These are phyloP conservation scores for Arabidopsis suecica DNA, from an alignment of 345 rosid species.

Conservation along the genomic window DNA sequence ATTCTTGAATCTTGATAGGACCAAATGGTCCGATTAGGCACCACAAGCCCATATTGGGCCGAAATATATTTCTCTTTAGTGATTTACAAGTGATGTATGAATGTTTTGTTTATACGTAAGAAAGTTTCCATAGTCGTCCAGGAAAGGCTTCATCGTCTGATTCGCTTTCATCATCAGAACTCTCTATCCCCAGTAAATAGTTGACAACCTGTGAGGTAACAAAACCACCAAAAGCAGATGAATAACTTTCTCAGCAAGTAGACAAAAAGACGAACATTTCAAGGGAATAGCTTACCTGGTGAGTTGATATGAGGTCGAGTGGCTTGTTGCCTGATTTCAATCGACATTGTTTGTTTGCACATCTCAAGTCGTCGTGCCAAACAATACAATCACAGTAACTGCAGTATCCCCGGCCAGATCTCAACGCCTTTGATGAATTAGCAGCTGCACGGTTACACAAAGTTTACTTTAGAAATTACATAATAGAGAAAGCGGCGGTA, in stretches of 20 bases:
- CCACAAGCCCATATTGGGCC: not conserved
- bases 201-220: conserved; percentile 29
- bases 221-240: conserved; percentile 16
- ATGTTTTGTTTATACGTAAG: not conserved
- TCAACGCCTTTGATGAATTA: conserved; percentile 49
- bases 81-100: not conserved
- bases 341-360: conserved; percentile 37
- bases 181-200: conserved; percentile 24
- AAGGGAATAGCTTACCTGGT: conserved; percentile 18
- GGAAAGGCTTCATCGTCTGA: conserved; percentile 24
- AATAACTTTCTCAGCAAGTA: not conserved
- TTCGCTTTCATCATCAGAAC: conserved; percentile 38
- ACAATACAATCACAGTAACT: conserved; percentile 46
- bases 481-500: not conserved
- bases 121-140: conserved; percentile 38
- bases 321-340: conserved; percentile 22
- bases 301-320: conserved; percentile 28
- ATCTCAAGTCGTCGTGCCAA: conserved; percentile 41
- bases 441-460: conserved; percentile 42
- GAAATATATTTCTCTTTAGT: not conserved
- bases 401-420: conserved; percentile 68
- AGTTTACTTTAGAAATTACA: conserved; percentile 12
- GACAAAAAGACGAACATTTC: not conserved
- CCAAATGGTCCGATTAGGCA: not conserved
- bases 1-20: too few species aligned